Evolutionary conservation across 2,329 filamentous ascomycete genomes (phyloP), one percentile per base, ranked within the genome.

Genomic region (Teratosphaeria zuluensis): DNA sequence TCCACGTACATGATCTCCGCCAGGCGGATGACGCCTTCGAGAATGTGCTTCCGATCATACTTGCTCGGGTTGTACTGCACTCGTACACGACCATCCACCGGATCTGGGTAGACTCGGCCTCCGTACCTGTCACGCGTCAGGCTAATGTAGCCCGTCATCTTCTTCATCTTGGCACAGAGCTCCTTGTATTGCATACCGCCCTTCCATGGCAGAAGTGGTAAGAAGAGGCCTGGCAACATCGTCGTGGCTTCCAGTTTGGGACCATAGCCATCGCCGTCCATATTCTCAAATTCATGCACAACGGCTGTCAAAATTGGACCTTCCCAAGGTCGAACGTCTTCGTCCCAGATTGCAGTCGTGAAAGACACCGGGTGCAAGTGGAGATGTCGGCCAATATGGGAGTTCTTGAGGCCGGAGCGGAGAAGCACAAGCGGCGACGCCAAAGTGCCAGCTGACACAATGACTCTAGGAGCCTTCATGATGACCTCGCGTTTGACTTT

Each of bases 301-400:
- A 92, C 85, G 3, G 84, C 82, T 0, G 92, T 96, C 59, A 96
- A 82, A 65, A 92, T 92, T 1, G 85, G 81, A 16, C 90, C 87
- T 80, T 85, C 78, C 80, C 80, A 78, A 1, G 72, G 75, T n/a
- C 79, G 81, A 21, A 86, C 80, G 38, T 88, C 85, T 60, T 90
- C 80, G 33, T 87, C 78, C 72, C 87, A 91, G n/a, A 85, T 78
- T 1, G 81, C 88, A 35, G 73, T 77, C 11, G 80, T 63, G 56
- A 81, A 62, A 3, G 69, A 68, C 68, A 85, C 86, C 1, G 91
- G 92, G 68, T 97, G 92, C 0, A 96, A 73, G 66, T 94, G 80
- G 3, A 96, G 81, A 66, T 96, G 89, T 7, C 80, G 82, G 30
- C 92, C 92, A 62, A 96, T 87, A 58, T 96, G 86, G 3, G 80